phyloP scores from a whole-genome alignment of 73 alveolate species.

The Paramecium sexaurelia region DNA sequence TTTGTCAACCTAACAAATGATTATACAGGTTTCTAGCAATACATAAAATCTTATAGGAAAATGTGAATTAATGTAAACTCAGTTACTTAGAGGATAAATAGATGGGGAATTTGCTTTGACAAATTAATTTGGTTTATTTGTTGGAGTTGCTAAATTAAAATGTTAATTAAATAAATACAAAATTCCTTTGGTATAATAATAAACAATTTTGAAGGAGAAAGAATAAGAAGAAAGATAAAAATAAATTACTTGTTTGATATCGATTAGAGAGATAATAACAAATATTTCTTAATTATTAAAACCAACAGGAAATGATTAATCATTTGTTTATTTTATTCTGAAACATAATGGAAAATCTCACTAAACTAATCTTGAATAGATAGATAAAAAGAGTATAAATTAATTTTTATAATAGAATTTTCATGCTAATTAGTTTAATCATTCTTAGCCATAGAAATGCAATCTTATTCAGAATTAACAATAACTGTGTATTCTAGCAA shows the following conservation, averaged over 20 bases:
- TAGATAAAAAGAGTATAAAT: not conserved
- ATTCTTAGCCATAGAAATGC: not conserved
- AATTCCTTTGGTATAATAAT: not conserved
- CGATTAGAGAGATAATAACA: not conserved
- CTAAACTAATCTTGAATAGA: not conserved
- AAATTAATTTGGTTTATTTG: constrained; percentile 26
- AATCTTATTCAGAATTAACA: not conserved
- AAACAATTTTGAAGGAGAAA: not conserved
- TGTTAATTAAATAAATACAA: constrained; percentile 10
- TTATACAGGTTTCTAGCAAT: not conserved
- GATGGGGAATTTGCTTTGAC: constrained; percentile 29
- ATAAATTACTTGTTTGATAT: constrained; percentile 11
- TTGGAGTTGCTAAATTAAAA: constrained; percentile 28
- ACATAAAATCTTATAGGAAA: not conserved
- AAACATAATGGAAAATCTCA: not conserved
- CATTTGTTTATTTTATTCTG: not conserved
- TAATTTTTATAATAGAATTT: not conserved
- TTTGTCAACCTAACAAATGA: not conserved
- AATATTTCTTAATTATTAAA: not conserved
- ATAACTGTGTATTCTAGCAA: not conserved
- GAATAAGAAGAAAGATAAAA: not conserved
- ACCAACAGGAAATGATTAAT: not conserved
- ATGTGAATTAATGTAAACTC: constrained; percentile 6
- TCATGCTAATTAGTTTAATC: not conserved
- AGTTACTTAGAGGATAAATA: not conserved